Evolutionary conservation across 2,329 filamentous ascomycete species (phyloP), one percentile per base, ranked within the genome.

Genomic region (Aspergillus transmontanensis): DNA sequence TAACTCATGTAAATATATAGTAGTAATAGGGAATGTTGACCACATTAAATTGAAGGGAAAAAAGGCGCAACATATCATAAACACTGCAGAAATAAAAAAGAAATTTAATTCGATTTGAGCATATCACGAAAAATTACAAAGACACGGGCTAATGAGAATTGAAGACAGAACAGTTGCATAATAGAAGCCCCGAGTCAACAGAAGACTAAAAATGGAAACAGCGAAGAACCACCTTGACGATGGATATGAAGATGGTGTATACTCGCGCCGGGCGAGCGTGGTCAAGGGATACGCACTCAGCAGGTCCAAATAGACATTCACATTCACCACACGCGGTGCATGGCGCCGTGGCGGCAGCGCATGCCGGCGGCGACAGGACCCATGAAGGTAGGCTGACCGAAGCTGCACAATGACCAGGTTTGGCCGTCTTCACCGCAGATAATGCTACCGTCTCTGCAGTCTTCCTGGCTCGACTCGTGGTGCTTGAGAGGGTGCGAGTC

Each of bases 281-380:
- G 10, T 11, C 19, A 11, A 57, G 43, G 9, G 6, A 23, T 36
- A 32, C 16, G 32, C 28, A 26, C 45, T 14, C 3, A 16, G 12
- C 12, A 39, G 21, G 26, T 53, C 3, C 50, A 2, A 19, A 53
- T 21, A 53, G 28, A 34, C 4, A 28, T 10, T 53, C 50, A 34
- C 3, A 5, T 32, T 36, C 50, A 34, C 46, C 32, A 19, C 11
- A 2, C 16, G 45, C 34, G 61, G 21, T 68, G 73, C 71, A 62
- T 64, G 30, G 26, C 64, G 11, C 76, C 76, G 12, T 71, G 61
- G 1, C 63, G 63, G 64, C 78, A 80, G 12, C 60, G 58, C 34
- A 74, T 80, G 7, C 78, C 78, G 4, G 73, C 63, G 30, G 78
- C 76, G 12, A 80, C 78, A 28, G 68, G 56, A 5, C 78, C 78